These are phyloP conservation scores for Amanita exitialis DNA, from an alignment of 768 basidiomycete species.

Conservation along the genomic window DNA sequence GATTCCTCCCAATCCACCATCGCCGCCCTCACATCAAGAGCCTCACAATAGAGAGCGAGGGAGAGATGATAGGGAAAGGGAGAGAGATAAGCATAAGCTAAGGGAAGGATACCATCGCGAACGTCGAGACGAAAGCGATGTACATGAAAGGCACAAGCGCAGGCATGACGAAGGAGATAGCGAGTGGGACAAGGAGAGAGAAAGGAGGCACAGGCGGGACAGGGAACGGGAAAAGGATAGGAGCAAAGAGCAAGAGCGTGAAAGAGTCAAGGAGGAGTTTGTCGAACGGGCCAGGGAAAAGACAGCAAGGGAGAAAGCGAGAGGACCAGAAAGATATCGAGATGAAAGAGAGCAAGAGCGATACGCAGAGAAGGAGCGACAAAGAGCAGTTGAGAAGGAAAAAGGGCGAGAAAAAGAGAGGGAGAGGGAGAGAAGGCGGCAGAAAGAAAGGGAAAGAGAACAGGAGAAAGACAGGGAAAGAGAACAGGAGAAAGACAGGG, in stretches of 20 bases:
- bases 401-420: slow-evolving; percentile 14
- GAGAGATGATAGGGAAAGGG: slow-evolving; percentile 9
- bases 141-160: slow-evolving; percentile 4
- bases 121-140: slow-evolving; percentile 9
- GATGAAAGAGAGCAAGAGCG: slow-evolving; percentile 5
- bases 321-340: slow-evolving; percentile 1
- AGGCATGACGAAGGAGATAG: slow-evolving; percentile 7
- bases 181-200: slow-evolving; percentile 13
- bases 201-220: slow-evolving; percentile 9
- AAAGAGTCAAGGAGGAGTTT: slow-evolving; percentile 9
- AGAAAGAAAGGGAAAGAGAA: slow-evolving; percentile 12
- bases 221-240: slow-evolving; percentile 6
- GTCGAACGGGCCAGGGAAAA: slow-evolving; percentile 6
- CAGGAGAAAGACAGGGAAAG: slow-evolving; percentile 12
- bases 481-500: too few species aligned
- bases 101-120: slow-evolving; percentile 10
- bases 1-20: slow-evolving; percentile 13
- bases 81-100: slow-evolving; percentile 9
- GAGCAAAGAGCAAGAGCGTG: slow-evolving; percentile 3
- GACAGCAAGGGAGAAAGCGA: neutral
- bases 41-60: slow-evolving; percentile 12
- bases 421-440: slow-evolving; percentile 14
- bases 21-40: slow-evolving; percentile 12
- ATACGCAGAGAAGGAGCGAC: slow-evolving; percentile 2
- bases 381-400: slow-evolving; percentile 12